phyloP scores from a whole-genome alignment of 2,329 filamentous ascomycete species.

The Alternaria sp. region DNA sequence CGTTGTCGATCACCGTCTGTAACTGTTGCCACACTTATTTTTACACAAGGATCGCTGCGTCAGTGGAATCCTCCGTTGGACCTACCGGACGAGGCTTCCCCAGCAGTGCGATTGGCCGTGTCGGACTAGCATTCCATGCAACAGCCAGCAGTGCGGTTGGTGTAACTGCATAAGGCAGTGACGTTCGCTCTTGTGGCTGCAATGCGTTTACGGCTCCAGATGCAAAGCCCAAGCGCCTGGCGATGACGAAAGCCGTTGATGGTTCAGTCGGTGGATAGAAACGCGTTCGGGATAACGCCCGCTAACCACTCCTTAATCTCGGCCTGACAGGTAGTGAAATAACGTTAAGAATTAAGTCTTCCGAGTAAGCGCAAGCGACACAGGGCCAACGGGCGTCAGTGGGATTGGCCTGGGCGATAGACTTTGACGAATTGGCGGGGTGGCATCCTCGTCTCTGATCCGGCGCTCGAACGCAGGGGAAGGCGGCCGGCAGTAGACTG shows the following conservation, averaged over 20 bases:
- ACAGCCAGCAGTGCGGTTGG: slow-evolving; percentile 6
- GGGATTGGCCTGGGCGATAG: slow-evolving; percentile 36
- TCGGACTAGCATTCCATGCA: slow-evolving; percentile 10
- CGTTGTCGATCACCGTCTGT: slow-evolving; percentile 19
- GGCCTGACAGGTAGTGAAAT: slow-evolving; percentile 34
- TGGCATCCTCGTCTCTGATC: slow-evolving; percentile 31
- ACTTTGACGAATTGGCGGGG: slow-evolving; percentile 32
- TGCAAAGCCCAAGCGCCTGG: slow-evolving; percentile 17
- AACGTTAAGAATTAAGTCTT: slow-evolving; percentile 23
- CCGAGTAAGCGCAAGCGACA: slow-evolving; percentile 40
- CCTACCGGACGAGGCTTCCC: slow-evolving; percentile 17
- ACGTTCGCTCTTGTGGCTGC: slow-evolving; percentile 1
- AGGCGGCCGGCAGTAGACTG: slow-evolving; percentile 26
- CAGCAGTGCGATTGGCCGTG: slow-evolving; percentile 19
- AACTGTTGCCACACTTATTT: slow-evolving; percentile 43
- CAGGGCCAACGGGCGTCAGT: slow-evolving; percentile 41
- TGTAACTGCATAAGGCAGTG: slow-evolving; percentile 10
- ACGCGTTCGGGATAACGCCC: slow-evolving; percentile 34
- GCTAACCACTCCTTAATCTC: slow-evolving; percentile 48
- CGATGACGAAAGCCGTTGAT: slow-evolving; percentile 31
- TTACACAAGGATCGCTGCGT: slow-evolving; percentile 22
- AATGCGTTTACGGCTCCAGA: slow-evolving; percentile 15
- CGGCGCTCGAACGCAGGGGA: slow-evolving; percentile 36
- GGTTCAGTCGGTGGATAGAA: slow-evolving; percentile 12
- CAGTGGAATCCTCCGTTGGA: slow-evolving; percentile 22